These are phyloP conservation scores for Diaporthe batatas DNA, from an alignment of 2,329 filamentous ascomycete genomes.

Conservation along the genomic window DNA sequence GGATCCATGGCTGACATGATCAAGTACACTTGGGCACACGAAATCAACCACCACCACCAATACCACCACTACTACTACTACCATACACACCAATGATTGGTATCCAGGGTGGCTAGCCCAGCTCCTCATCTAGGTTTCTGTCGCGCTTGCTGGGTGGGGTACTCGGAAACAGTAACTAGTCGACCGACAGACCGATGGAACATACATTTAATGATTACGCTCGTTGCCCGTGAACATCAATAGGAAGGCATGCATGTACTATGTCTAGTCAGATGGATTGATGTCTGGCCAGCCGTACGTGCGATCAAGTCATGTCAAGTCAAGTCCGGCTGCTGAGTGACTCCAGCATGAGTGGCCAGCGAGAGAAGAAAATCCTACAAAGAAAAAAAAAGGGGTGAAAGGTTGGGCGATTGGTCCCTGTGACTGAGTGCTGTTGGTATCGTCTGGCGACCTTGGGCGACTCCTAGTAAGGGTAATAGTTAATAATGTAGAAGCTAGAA, in stretches of 20 bases:
- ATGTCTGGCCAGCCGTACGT: not conserved
- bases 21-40: slow-evolving; percentile 8
- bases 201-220: slow-evolving; percentile 8
- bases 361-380: too few species aligned
- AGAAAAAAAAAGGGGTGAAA: too few species aligned
- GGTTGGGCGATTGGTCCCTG: too few species aligned
- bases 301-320: not conserved
- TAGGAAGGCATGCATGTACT: not conserved
- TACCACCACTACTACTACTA: too few species aligned
- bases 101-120: not conserved
- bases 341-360: too few species aligned
- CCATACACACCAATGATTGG: not conserved
- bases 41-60: not conserved
- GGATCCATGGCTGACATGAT: slow-evolving; percentile 7
- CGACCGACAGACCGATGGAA: not conserved
- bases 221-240: not conserved
- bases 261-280: not conserved
- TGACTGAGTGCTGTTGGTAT: too few species aligned
- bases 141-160: not conserved
- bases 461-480: too few species aligned
- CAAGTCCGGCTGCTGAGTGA: not conserved
- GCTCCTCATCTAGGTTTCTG: not conserved
- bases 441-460: too few species aligned
- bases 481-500: too few species aligned
- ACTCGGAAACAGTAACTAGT: not conserved